Base-by-base conservation (phyloP, 2,329 filamentous ascomycete genomes). In the Stagonosporopsis rhizophila region DNA sequence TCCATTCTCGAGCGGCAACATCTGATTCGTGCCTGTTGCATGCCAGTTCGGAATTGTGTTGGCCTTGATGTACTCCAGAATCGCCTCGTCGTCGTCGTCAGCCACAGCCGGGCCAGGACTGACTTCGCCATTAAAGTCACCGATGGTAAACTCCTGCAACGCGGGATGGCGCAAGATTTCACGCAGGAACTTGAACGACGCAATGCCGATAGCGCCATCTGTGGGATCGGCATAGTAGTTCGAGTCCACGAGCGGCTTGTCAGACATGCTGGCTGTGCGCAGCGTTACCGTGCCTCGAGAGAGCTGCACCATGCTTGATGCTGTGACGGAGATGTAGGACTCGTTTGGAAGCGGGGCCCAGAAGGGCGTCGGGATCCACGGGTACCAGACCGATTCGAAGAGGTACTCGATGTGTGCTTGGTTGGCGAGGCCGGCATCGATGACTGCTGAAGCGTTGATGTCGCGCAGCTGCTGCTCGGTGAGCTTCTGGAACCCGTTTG, bases 221-320 rank as follows among this genome's bases (percentile, higher is more conserved):
- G 61, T 60, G 0, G 59, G 56, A 15, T 71, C 52, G 6, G 68
- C 70, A 6, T 79, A 67, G 71, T 75, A 77, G 14, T 71, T 70
- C 0, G 72, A 67, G 44, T 77, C 64, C 27, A 79, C 69, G 41
- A 73, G 44, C 0, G 77, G 77, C 0, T 58, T 53, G 39, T 74
- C 73, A 0, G 56, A 44, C 25, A 69, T 73, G 42, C 72, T 65
- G 4, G 64, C 37, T 2, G 66, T 73, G 2, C 60, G 47, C 6
- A 79, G 70, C 0, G 69, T 70, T 7, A 79, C 64, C 8, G 62
- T 76, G 8, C 77, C 77, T 2, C 74, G 72, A 0, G 76, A 78
- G 1, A 74, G 58, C 1, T 60, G 62, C 2, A 61, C 62, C 58
- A 65, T 61, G 45, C 58, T 65, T 2, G 57, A 58, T 11, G 72